Conservation (phyloP, 345 rosid genomes). For the Gynandropsis gynandra region DNA sequence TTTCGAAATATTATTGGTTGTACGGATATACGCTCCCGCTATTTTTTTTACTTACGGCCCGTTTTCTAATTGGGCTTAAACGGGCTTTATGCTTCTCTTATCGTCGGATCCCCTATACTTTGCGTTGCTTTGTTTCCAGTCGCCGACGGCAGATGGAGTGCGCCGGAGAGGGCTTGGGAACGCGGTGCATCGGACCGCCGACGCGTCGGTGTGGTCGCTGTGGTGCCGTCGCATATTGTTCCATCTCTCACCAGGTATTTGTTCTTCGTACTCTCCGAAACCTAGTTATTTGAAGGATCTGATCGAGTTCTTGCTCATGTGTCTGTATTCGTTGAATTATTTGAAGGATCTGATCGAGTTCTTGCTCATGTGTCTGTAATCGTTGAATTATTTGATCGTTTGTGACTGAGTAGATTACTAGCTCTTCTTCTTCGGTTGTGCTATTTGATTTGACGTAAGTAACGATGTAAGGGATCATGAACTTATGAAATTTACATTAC, state of each 20-base stretch:
- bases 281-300: conserved; percentile 15
- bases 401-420: not conserved
- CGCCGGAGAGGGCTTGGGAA: conserved; percentile 57
- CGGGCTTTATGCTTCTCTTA: not conserved
- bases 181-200: conserved; percentile 57
- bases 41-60: no score
- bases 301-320: not conserved
- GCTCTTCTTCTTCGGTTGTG: not conserved
- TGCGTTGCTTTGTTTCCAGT: not conserved
- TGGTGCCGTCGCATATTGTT: conserved; percentile 81
- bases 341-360: conserved; percentile 1
- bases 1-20: no score
- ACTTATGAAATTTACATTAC: no score
- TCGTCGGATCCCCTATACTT: not conserved
- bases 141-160: conserved; percentile 56
- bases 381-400: not conserved
- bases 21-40: no score
- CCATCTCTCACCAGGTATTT: conserved; percentile 70
- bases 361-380: not conserved
- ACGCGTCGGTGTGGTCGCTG: conserved; percentile 62
- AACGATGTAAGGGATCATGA: not conserved
- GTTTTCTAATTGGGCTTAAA: no score
- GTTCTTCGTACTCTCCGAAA: conserved; percentile 4
- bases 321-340: not conserved
- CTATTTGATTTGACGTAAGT: not conserved